Conservation (phyloP, 1,284 basidiomycete genomes). For the Vanrija sp. region DNA sequence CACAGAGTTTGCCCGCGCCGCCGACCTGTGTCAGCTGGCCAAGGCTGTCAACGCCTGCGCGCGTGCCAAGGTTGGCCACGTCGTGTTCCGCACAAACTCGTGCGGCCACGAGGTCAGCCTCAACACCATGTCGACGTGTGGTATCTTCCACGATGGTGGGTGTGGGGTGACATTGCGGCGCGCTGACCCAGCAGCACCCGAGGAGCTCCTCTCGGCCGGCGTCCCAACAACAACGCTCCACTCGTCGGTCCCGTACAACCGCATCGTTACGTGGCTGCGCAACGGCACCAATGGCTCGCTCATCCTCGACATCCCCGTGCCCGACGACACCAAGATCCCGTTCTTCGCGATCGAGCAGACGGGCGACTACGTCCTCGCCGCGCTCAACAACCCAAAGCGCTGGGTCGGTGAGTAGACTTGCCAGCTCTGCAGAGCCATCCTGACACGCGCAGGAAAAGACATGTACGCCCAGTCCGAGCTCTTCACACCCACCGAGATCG, state of each 20-base stretch:
- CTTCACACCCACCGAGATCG: conserved; percentile 25
- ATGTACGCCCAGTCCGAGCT: conserved; percentile 26
- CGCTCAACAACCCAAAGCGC: conserved; percentile 27
- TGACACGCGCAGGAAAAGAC: conserved; percentile 22
- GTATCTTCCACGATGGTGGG: background rate
- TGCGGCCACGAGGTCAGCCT: conserved; percentile 16
- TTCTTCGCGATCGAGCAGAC: conserved; percentile 36
- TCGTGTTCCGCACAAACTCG: conserved; percentile 16
- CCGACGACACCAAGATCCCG: conserved; percentile 25
- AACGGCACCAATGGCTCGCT: conserved; percentile 7
- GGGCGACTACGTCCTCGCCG: conserved; percentile 32
- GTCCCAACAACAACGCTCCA: conserved; percentile 26
- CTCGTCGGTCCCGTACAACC: conserved; percentile 16
- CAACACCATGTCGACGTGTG: no score
- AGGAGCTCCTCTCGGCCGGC: conserved; percentile 22
- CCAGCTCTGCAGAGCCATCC: background rate
- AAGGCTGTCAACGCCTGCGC: conserved; percentile 16
- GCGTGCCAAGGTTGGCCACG: conserved; percentile 13
- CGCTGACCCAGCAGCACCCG: conserved; percentile 18
- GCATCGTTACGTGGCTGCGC: conserved; percentile 13
- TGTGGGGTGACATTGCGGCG: background rate
- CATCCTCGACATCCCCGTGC: conserved; percentile 26
- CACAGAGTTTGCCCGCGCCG: conserved; percentile 15
- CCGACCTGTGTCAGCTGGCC: conserved; percentile 13
- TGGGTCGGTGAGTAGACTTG: conserved; percentile 29